phyloP scores from a whole-genome alignment of 192 early-diverging fungal genomes.

The Dissophora ornata region DNA sequence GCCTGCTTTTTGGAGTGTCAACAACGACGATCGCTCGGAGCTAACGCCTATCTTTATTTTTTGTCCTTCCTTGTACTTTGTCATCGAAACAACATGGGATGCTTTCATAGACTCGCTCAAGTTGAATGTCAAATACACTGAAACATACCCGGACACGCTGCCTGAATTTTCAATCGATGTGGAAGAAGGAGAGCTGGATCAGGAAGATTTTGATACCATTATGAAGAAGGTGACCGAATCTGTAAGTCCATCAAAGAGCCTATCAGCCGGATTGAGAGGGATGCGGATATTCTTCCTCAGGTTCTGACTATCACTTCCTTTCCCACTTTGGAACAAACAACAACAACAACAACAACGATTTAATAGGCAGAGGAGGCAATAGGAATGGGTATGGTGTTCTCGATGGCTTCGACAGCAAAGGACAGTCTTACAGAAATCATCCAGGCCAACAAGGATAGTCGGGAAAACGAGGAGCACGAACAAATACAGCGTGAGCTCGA shows the following conservation, averaged over 20 bases:
- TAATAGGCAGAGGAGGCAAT: constrained; percentile 74
- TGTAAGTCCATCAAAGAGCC: constrained; percentile 19
- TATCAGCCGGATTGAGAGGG: neutral
- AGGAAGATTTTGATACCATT: constrained; percentile 54
- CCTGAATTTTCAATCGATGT: constrained; percentile 72
- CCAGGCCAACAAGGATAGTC: constrained; percentile 59
- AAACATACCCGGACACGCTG: constrained; percentile 77
- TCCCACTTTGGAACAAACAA: too few relatives aligned
- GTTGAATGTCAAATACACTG: constrained; percentile 73
- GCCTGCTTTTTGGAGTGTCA: neutral
- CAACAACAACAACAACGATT: too few relatives aligned
- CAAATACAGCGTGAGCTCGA: constrained; percentile 72
- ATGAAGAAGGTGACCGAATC: constrained; percentile 45
- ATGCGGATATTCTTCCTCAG: neutral
- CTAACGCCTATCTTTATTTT: neutral
- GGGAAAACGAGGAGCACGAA: constrained; percentile 61
- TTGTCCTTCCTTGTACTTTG: neutral
- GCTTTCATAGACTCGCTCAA: constrained; percentile 55
- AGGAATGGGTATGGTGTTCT: constrained; percentile 95
- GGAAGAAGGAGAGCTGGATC: constrained; percentile 57
- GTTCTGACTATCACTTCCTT: too few relatives aligned
- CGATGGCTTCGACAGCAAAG: constrained; percentile 78
- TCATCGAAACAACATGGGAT: too few relatives aligned
- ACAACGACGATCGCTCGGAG: neutral
- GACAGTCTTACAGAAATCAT: constrained; percentile 77